Percentiles rank a stretch among this genome's conserved stretches.
Evolutionary conservation across 352 stramenopile genomes (phyloP).

Genomic region (Phytophthora cactorum): DNA sequence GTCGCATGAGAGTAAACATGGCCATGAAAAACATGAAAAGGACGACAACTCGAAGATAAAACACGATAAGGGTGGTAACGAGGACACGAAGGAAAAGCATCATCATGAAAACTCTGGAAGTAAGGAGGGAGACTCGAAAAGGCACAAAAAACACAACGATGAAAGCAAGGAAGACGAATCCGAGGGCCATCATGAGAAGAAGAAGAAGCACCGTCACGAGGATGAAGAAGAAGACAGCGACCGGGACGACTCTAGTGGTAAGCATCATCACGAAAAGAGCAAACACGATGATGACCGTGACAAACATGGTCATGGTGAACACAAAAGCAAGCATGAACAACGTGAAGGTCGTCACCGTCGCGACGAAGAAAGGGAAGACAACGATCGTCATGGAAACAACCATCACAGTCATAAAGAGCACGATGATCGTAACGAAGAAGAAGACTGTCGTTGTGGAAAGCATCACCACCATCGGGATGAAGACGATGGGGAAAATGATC

Average conservation of each 20-base stretch:
- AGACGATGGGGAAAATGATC: conserved; percentile 10
- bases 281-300: conserved; percentile 4
- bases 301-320: conserved; percentile 1
- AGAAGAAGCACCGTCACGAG: conserved; percentile 9
- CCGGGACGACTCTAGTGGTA: neutral
- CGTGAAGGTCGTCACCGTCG: conserved; percentile 7
- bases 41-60: conserved; percentile 15
- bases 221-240: conserved; percentile 9
- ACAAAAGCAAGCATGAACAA: conserved; percentile 9
- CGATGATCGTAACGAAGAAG: neutral
- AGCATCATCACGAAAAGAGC: conserved; percentile 11
- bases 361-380: conserved; percentile 8
- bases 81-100: conserved; percentile 14
- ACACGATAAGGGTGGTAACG: conserved; percentile 10
- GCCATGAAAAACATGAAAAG: conserved; percentile 10
- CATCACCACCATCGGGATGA: conserved; percentile 1
- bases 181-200: neutral
- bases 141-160: conserved; percentile 7
- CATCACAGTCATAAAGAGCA: conserved; percentile 9
- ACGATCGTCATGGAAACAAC: conserved; percentile 4
- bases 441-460: conserved; percentile 8
- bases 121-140: conserved; percentile 12
- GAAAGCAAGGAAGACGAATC: conserved; percentile 2
- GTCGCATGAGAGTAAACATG: conserved; percentile 2
- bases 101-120: conserved; percentile 5